Evolutionary conservation across 805 yeast species (phyloP).

Genomic region (Saccharomycopsis sp.): DNA sequence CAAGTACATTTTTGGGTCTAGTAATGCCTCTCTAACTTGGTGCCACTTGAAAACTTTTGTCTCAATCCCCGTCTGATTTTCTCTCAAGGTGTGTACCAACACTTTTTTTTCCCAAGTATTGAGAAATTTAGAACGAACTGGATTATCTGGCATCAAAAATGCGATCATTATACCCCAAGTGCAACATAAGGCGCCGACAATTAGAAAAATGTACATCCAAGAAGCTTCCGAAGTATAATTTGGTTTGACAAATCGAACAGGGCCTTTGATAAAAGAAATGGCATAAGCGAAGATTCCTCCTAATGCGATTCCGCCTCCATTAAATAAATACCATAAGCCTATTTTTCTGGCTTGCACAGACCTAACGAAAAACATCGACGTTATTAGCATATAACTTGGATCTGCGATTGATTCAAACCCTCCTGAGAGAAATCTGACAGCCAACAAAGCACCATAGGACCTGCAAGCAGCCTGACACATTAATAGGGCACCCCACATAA

Average conservation of each 20-base stretch:
- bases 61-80: conserved; percentile 40
- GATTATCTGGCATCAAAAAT: conserved; percentile 17
- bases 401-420: conserved; percentile 23
- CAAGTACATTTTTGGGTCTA: conserved; percentile 35
- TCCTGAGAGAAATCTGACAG: conserved; percentile 25
- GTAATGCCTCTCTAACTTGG: conserved; percentile 38
- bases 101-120: conserved; percentile 16
- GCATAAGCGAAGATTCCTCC: conserved; percentile 27
- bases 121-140: conserved; percentile 11
- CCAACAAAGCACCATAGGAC: conserved; percentile 37
- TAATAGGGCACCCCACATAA: conserved; percentile 33
- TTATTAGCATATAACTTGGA: conserved; percentile 31
- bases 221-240: no score
- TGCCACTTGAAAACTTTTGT: conserved; percentile 32
- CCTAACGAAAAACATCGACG: conserved; percentile 30
- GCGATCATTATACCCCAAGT: conserved; percentile 17
- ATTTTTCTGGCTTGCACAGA: conserved; percentile 30
- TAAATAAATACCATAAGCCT: conserved; percentile 31
- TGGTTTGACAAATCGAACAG: no score
- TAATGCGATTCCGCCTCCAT: conserved; percentile 28
- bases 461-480: conserved; percentile 31
- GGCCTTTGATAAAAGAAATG: conserved; percentile 23
- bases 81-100: conserved; percentile 14
- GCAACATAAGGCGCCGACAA: conserved; percentile 18
- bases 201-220: conserved; percentile 24